phyloP scores from a whole-genome alignment of 495 filamentous ascomycete species.

The Halenospora varia region DNA sequence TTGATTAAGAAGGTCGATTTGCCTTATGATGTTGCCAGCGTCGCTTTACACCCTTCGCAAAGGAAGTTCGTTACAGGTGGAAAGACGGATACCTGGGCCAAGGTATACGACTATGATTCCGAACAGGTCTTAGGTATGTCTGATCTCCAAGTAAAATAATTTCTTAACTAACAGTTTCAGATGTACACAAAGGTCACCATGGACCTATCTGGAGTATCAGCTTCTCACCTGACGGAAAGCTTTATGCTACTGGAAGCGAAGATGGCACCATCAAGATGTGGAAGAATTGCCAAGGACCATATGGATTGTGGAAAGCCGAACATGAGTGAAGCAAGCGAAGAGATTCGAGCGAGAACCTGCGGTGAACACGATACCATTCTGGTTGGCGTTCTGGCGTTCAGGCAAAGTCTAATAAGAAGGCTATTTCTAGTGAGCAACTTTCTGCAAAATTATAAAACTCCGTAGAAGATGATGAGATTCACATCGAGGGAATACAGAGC shows the following conservation, averaged over 20 bases:
- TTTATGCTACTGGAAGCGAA: conserved; percentile 95
- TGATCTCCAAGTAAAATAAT: background rate
- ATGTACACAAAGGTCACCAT: conserved; percentile 95
- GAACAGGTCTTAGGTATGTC: conserved; percentile 68
- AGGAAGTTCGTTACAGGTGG: conserved; percentile 84
- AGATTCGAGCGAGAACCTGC: background rate
- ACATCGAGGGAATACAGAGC: background rate
- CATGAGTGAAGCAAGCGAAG: conserved; percentile 3
- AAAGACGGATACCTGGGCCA: conserved; percentile 87
- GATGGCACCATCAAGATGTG: conserved; percentile 95
- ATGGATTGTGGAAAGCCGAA: conserved; percentile 44
- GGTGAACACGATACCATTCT: background rate
- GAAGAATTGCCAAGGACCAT: conserved; percentile 56
- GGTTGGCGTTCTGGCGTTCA: background rate
- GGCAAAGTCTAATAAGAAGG: background rate
- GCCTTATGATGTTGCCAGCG: conserved; percentile 80
- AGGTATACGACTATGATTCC: conserved; percentile 82
- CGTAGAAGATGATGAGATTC: conserved; percentile 2
- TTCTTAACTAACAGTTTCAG: conserved; percentile 36
- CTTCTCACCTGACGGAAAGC: conserved; percentile 90
- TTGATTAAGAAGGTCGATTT: conserved; percentile 75
- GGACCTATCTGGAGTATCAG: conserved; percentile 93
- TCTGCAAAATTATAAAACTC: background rate
- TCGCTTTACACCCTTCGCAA: conserved; percentile 76
- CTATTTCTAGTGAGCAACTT: background rate